phyloP scores from a whole-genome alignment of 2,329 filamentous ascomycete genomes.

The Diaporthe ampelina region DNA sequence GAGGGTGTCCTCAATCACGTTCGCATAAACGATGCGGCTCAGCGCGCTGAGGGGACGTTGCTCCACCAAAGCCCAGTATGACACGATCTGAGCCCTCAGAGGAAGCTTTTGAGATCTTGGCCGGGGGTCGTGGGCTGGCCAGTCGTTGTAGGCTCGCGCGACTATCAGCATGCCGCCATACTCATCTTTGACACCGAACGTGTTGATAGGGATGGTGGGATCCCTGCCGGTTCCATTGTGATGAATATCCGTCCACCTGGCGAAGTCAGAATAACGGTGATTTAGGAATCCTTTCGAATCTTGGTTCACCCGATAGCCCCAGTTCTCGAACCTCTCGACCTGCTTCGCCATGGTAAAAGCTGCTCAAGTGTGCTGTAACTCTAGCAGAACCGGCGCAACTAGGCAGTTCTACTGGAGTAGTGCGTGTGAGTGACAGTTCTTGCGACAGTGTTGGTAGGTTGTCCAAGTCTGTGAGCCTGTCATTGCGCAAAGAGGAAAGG shows the following conservation, averaged over 20 bases:
- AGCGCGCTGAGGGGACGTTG: neutral
- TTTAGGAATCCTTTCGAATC: neutral
- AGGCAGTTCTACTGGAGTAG: neutral
- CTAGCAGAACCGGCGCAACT: neutral
- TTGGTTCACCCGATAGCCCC: neutral
- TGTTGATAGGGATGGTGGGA: neutral
- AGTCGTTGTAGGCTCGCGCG: neutral
- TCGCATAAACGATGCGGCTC: neutral
- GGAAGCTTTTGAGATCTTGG: neutral
- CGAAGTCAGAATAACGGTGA: neutral
- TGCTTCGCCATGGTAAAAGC: neutral
- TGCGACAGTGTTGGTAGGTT: no score
- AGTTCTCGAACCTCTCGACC: neutral
- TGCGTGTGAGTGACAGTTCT: neutral
- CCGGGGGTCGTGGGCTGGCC: neutral
- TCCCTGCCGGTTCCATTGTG: neutral
- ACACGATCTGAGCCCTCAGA: neutral
- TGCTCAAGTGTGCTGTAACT: neutral
- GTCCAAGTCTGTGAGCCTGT: no score
- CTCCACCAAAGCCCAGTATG: neutral
- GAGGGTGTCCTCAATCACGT: neutral
- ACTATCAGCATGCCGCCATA: neutral
- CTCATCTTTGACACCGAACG: neutral
- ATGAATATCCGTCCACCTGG: neutral
- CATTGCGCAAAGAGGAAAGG: no score